Evolutionary conservation across 345 rosid species (phyloP), one percentile per base, ranked within the genome.

Genomic region (Populus davidiana): DNA sequence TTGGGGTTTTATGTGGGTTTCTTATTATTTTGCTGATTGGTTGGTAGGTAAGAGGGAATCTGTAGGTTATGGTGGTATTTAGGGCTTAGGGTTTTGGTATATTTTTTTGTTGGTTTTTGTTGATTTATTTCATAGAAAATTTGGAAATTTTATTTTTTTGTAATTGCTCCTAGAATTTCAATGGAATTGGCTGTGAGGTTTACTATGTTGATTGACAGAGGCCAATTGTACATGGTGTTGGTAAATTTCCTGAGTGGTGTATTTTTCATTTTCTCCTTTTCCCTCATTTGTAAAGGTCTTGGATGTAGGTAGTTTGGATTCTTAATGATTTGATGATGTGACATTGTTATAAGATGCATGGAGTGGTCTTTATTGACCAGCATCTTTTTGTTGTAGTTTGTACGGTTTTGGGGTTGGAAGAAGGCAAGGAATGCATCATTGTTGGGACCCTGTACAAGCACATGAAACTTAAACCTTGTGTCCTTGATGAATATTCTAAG

Each of bases 401-500:
- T 81, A 92, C 89, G 38, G 84, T 96, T 63, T 88, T 96, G 84
- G 96, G 85, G 76, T 84, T 96, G 74, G 97, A 92, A 77, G 65
- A 87, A 86, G 98, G 94, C 69, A 96, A 88, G 74, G 97, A 93
- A 67, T 93, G 99, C 80, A 83, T 96, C 35, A 76, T 96, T 75
- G 92, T 96, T 13, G 99, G 99, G 44, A 96, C 98, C 43, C 79
- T 96, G 79, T 96, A 86, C 89, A 96, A 96, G 88, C 91, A 96
- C 72, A 96, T 93, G 99, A 90, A 93, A 83, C 98, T 96, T 77
- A 96, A 96, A 77, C 97, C 97, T 81, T 88, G 90, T 52, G 88
- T 96, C 78, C 98, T 96, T 75, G 98, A 93, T 80, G 99, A 93
- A 85, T 96, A 96, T 80, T 91, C 99, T 62, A 92, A 88, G 85